Conservation (phyloP, 2,329 filamentous ascomycete species). For the Botrytis sinoallii region DNA sequence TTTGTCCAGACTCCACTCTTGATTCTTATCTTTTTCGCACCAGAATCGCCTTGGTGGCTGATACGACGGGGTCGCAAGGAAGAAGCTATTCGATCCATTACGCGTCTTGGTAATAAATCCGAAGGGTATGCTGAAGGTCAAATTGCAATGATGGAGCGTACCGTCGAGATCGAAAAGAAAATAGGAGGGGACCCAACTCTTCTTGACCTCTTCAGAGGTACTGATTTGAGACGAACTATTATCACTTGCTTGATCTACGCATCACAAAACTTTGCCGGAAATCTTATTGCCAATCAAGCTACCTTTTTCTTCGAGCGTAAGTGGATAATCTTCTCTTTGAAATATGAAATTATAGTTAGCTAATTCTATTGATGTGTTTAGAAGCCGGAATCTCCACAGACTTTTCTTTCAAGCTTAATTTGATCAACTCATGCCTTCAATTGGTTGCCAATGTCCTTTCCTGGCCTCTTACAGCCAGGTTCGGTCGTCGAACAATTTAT, state of each 20-base stretch:
- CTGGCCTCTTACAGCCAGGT: slow-evolving; percentile 63
- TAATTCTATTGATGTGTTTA: slow-evolving; percentile 39
- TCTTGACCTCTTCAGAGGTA: slow-evolving; percentile 53
- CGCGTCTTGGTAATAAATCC: slow-evolving; percentile 41
- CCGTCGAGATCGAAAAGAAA: slow-evolving; percentile 52
- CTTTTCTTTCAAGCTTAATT: slow-evolving; percentile 57
- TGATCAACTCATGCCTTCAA: slow-evolving; percentile 63
- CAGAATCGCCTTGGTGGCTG: slow-evolving; percentile 50
- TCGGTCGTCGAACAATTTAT: slow-evolving; percentile 63
- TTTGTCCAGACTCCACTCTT: slow-evolving; percentile 43
- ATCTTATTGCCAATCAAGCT: slow-evolving; percentile 61
- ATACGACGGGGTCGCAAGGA: slow-evolving; percentile 44
- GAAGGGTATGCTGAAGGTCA: slow-evolving; percentile 47
- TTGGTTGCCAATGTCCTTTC: slow-evolving; percentile 62
- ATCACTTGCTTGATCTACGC: slow-evolving; percentile 58
- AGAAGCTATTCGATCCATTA: slow-evolving; percentile 41
- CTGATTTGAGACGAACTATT: slow-evolving; percentile 52
- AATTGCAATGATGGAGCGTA: slow-evolving; percentile 58
- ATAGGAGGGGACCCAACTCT: slow-evolving; percentile 45
- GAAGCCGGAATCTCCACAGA: slow-evolving; percentile 57
- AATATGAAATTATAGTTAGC: slow-evolving; percentile 25
- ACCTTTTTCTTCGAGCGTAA: slow-evolving; percentile 54
- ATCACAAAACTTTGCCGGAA: slow-evolving; percentile 59
- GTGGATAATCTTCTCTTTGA: slow-evolving; percentile 19
- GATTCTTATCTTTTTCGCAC: slow-evolving; percentile 47